Conservation (phyloP, 352 stramenopile genomes). For the Thalassiosira ordinaria region DNA sequence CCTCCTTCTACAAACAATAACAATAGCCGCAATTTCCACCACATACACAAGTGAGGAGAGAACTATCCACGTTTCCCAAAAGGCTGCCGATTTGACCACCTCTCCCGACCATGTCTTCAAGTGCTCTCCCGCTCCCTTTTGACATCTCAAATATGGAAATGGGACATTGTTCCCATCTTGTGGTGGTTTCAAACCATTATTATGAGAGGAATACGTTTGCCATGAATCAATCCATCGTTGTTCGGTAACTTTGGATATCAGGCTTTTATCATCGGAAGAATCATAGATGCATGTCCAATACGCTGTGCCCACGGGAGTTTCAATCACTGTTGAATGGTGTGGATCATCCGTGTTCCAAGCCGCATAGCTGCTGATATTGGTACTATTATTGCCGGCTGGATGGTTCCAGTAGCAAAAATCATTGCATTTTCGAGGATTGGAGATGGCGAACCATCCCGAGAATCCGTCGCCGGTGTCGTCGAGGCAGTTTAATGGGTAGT, state of each 20-base stretch:
- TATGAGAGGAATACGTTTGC: slow-evolving; percentile 17
- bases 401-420: slow-evolving; percentile 64
- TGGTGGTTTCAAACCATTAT: background rate
- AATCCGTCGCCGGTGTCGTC: slow-evolving; percentile 56
- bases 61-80: slow-evolving; percentile 56
- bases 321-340: slow-evolving; percentile 43
- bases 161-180: slow-evolving; percentile 9
- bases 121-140: slow-evolving; percentile 54
- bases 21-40: slow-evolving; percentile 11
- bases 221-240: slow-evolving; percentile 52
- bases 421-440: slow-evolving; percentile 55
- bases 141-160: slow-evolving; percentile 57
- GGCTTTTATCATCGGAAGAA: slow-evolving; percentile 35
- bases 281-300: slow-evolving; percentile 60
- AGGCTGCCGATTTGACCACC: slow-evolving; percentile 45
- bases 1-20: slow-evolving; percentile 8
- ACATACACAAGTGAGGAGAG: slow-evolving; percentile 27
- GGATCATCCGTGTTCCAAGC: slow-evolving; percentile 54
- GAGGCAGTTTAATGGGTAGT: slow-evolving; percentile 59
- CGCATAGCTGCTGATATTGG: background rate
- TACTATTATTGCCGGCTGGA: slow-evolving; percentile 1
- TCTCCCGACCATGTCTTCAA: slow-evolving; percentile 48
- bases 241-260: slow-evolving; percentile 24
- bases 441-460: slow-evolving; percentile 66
- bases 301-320: background rate